Evolutionary conservation across 2,329 filamentous ascomycete species (phyloP), one percentile per base, ranked within the genome.

Genomic region (Amphichorda felina): DNA sequence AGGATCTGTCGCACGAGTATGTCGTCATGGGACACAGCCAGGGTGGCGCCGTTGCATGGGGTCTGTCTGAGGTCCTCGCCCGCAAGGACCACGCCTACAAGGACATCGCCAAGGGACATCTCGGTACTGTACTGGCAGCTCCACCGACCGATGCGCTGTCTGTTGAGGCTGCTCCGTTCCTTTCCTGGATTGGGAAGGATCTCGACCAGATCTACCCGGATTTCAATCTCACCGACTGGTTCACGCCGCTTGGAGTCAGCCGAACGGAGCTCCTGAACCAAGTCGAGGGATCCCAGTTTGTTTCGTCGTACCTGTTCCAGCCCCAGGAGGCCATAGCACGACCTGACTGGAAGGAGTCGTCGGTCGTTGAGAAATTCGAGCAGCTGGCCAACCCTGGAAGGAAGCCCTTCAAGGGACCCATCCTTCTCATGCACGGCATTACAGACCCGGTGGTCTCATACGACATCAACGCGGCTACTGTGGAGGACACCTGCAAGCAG

Each of bases 21-120:
- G 61, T 66, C 3, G 50, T 56, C n/a, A 53, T 62, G 39, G 64
- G 65, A 2, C 62, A 68, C 35, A 63, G 56, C 8, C 61, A 70
- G 43, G 66, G 66, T 7, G 65, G 63, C 7, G 55, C 51, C 0
- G 54, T 53, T 1, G 58, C 59, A 0, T 70, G 66, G 66, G 38
- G 27, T 10, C 36, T 35, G 1, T 41, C 41, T 0, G 41, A 44
- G n/a, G 35, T 45, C 5, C 50, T 57, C 19, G 53, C 44, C 2
- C 27, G 38, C 5, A 36, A 42, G 3, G 45, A 54, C 0, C 24
- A 3, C 2, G 21, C 38, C 3, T 45, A 41, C 10, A 15, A n/a
- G 3, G 2, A 35, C 1, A 30, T 41, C 2, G 8, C 29, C 8
- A 15, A n/a, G 19, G 38, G 38, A 0, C 41, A 46, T 8, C 24